Percentiles rank a stretch among this genome's conserved stretches.
phyloP scores from a whole-genome alignment of 257 asterid genomes.

The Solanum clarkiae region DNA sequence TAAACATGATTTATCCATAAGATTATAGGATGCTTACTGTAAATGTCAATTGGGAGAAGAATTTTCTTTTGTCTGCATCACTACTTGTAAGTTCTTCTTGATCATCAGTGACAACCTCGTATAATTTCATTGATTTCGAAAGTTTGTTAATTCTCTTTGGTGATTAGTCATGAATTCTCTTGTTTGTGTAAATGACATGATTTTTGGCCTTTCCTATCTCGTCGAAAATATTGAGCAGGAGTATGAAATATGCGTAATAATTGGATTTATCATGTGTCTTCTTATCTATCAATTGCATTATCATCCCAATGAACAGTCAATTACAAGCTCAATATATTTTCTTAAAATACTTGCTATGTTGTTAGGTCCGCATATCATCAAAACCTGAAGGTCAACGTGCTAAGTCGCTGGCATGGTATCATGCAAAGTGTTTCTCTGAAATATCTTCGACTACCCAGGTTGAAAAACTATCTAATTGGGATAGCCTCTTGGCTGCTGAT shows the following conservation, averaged over 20 bases:
- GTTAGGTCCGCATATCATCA: slow-evolving; percentile 74
- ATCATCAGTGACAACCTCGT: neutral
- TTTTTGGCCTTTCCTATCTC: neutral
- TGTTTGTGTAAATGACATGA: neutral
- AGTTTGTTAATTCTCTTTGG: neutral
- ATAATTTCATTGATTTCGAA: neutral
- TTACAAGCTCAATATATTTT: neutral
- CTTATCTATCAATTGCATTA: neutral
- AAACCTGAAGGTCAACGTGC: slow-evolving; percentile 78
- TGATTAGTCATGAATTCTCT: neutral
- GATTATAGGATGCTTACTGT: neutral
- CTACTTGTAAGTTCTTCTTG: neutral
- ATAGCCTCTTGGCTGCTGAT: slow-evolving; percentile 47
- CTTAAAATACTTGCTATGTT: slow-evolving; percentile 4
- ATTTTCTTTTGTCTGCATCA: neutral
- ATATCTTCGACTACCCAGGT: slow-evolving; percentile 28
- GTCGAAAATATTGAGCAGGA: neutral
- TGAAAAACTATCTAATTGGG: slow-evolving; percentile 66
- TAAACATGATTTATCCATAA: neutral
- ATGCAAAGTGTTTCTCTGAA: slow-evolving; percentile 82
- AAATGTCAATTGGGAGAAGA: neutral
- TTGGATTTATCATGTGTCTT: neutral
- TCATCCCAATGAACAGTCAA: neutral
- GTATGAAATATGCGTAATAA: neutral
- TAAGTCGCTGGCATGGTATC: slow-evolving; percentile 72